These are phyloP conservation scores for Tausonia pullulans DNA, from an alignment of 1,284 basidiomycete genomes.

Conservation along the genomic window DNA sequence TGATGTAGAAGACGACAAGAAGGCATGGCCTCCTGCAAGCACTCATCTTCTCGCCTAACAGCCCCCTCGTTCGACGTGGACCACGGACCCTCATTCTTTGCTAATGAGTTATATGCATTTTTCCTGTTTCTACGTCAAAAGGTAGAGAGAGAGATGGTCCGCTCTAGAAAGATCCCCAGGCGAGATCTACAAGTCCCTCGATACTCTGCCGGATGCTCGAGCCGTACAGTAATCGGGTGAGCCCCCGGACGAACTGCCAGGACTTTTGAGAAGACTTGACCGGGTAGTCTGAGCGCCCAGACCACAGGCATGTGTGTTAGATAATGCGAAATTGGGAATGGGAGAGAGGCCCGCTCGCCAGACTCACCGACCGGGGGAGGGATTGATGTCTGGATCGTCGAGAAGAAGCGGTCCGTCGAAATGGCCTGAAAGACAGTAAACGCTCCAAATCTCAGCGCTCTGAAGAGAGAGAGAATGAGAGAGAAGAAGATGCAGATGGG, in stretches of 20 bases:
- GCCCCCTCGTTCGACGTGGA: no score
- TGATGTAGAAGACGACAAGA: no score
- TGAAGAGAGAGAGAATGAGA: no score
- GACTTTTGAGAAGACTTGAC: slow-evolving; percentile 1
- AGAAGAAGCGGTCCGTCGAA: slow-evolving; percentile 72
- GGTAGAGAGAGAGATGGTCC: no score
- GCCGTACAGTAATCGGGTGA: slow-evolving; percentile 10
- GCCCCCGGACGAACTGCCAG: slow-evolving; percentile 9
- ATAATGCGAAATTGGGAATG: background rate
- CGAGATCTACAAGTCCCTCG: background rate
- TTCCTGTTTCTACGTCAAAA: no score
- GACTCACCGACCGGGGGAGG: slow-evolving; percentile 39
- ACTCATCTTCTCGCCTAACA: no score
- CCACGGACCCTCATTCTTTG: no score
- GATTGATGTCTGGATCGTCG: slow-evolving; percentile 68
- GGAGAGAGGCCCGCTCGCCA: background rate
- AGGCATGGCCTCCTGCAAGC: no score
- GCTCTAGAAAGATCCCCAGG: no score
- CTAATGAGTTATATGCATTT: no score
- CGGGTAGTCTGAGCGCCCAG: slow-evolving; percentile 5
- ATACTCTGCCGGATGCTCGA: background rate
- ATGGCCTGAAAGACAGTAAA: slow-evolving; percentile 40
- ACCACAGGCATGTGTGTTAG: background rate
- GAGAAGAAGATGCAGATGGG: background rate
- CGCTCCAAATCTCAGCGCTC: no score